Conservation (phyloP, 208 protist species). For the Acanthamoeba royreba region DNA sequence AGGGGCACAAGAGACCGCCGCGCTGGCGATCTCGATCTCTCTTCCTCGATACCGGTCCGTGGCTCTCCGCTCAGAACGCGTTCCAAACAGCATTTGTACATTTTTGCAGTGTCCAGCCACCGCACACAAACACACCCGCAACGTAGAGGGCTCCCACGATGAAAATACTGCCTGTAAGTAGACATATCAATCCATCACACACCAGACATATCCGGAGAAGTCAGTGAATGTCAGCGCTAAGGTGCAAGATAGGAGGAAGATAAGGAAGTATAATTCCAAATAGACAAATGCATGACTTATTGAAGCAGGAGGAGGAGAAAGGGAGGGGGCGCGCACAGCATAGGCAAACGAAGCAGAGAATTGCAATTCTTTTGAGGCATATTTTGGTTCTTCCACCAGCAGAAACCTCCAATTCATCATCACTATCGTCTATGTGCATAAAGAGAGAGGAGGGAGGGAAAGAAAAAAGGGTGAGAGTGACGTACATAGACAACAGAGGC, state of each 20-base stretch:
- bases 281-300: background rate
- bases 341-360: background rate
- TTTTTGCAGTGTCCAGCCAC: slow-evolving; percentile 13
- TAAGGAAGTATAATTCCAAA: background rate
- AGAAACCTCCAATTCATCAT: slow-evolving; percentile 1
- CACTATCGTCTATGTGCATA: background rate
- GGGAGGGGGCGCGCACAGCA: background rate
- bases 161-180: background rate
- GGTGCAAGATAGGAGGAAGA: background rate
- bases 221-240: background rate
- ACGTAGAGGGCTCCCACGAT: background rate
- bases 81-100: slow-evolving; percentile 31
- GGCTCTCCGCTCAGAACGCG: too few species aligned
- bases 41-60: too few species aligned
- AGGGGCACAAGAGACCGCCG: too few species aligned
- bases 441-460: background rate
- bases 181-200: background rate
- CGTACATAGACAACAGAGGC: slow-evolving; percentile 32
- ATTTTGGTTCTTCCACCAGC: background rate
- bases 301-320: background rate
- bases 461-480: background rate
- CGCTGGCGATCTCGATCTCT: too few species aligned
- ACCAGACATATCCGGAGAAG: background rate
- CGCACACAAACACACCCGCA: background rate
- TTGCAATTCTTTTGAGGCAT: slow-evolving; percentile 9